These are phyloP conservation scores for Leptosphaerulina australis DNA, from an alignment of 2,329 filamentous ascomycete species.

Conservation along the genomic window DNA sequence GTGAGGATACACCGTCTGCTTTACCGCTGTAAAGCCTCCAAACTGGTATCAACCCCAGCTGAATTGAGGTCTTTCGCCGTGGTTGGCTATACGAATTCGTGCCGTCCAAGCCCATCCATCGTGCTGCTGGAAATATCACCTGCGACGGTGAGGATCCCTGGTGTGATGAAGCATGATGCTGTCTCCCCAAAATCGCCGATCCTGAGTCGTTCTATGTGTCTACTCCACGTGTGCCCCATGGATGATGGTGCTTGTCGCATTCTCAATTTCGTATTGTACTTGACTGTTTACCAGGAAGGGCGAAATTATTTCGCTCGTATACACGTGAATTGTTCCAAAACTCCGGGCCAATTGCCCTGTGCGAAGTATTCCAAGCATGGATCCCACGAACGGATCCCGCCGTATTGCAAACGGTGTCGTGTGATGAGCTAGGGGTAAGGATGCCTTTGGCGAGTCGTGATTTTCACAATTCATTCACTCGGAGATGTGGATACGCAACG, in stretches of 20 bases:
- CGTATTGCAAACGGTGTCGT: slow-evolving; percentile 17
- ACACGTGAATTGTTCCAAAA: slow-evolving; percentile 17
- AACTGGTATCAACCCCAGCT: slow-evolving; percentile 14
- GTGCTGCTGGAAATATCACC: background rate
- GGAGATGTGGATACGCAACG: slow-evolving; percentile 14
- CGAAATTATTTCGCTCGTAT: slow-evolving; percentile 15
- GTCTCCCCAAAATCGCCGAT: slow-evolving; percentile 11
- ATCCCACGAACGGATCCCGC: slow-evolving; percentile 12
- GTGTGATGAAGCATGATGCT: slow-evolving; percentile 3
- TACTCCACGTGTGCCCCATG: slow-evolving; percentile 13
- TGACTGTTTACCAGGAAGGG: slow-evolving; percentile 7
- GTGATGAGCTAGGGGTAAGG: slow-evolving; percentile 12
- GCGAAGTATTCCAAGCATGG: slow-evolving; percentile 9
- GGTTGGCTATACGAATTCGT: slow-evolving; percentile 2
- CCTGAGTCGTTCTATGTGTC: slow-evolving; percentile 11
- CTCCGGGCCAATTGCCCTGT: slow-evolving; percentile 16
- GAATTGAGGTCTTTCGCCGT: slow-evolving; percentile 14
- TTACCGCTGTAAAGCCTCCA: slow-evolving; percentile 16
- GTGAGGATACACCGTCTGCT: slow-evolving; percentile 19
- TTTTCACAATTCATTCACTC: slow-evolving; percentile 14
- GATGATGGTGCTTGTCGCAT: slow-evolving; percentile 1
- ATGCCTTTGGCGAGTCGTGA: slow-evolving; percentile 9
- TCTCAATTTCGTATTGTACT: slow-evolving; percentile 4
- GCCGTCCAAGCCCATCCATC: slow-evolving; percentile 1
- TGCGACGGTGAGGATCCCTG: slow-evolving; percentile 5